Evolutionary conservation across 2,329 filamentous ascomycete species (phyloP).

Genomic region (Xylariaceae sp.): DNA sequence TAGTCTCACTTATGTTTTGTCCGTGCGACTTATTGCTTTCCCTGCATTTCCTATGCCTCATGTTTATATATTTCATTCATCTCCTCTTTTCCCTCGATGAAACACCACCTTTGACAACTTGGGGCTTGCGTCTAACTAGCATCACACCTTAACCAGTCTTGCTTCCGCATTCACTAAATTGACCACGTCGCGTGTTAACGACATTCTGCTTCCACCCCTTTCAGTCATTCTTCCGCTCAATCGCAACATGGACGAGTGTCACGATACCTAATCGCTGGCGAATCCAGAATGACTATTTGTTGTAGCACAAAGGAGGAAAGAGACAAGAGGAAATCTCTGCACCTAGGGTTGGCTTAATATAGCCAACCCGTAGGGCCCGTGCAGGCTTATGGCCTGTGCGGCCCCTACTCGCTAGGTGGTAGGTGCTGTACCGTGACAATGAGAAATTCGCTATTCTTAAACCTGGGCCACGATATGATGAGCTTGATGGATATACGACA

Average conservation of each 20-base stretch:
- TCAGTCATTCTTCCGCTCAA: slow-evolving; percentile 66
- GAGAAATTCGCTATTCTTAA: slow-evolving; percentile 68
- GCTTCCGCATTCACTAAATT: slow-evolving; percentile 68
- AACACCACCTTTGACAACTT: background rate
- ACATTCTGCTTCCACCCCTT: slow-evolving; percentile 65
- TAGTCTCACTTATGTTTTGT: background rate
- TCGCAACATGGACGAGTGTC: slow-evolving; percentile 65
- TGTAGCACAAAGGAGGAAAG: no score
- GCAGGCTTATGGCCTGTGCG: no score
- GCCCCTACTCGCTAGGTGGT: no score
- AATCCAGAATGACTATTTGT: no score
- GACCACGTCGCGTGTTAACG: slow-evolving; percentile 67
- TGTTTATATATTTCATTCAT: background rate
- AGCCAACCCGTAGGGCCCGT: no score
- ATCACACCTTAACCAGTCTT: slow-evolving; percentile 42
- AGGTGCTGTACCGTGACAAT: no score
- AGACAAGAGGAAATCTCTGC: no score
- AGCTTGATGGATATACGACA: slow-evolving; percentile 62
- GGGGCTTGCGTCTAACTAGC: background rate
- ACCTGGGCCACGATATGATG: slow-evolving; percentile 50
- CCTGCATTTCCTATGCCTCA: background rate
- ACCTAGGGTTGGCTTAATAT: no score
- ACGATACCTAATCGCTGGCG: no score
- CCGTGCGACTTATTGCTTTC: background rate
- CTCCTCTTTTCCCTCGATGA: background rate